Evolutionary conservation across 257 asterid genomes (phyloP), one percentile per base, ranked within the genome.

Genomic region (Dorcoceras hygrometricum): DNA sequence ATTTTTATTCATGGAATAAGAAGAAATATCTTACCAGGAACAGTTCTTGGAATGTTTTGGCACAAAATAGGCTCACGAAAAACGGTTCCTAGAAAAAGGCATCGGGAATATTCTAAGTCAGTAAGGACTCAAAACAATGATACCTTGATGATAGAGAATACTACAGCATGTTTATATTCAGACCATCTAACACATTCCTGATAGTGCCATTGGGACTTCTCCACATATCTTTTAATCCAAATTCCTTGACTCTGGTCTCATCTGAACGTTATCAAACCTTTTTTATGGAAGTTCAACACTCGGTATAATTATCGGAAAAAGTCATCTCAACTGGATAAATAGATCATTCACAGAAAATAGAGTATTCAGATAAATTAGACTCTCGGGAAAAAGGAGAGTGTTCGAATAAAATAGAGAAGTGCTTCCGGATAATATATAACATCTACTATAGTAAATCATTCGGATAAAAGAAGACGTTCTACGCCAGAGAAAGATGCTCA

Each of bases 161-260:
- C 6, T n/a, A 25, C 65, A 71, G n/a, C 27, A 51, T 25, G 32
- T 29, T 27, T 67, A 66, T 64, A 74, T 20, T 55, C 82, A 29
- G 29, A 91, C 98, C 98, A 70, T 91, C 74, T 73, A 91, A 74
- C 53, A 89, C 87, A 76, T 91, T 91, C 80, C 98, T 79, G 81
- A 91, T 89, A 64, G 96, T 91, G 80, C 98, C 98, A 69, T 89
- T 91, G 77, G 98, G 98, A 66, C 96, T 91, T 78, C 75, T 85
- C 98, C 96, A 91, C 96, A 89, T 91, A 28, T 82, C 53, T 72
- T 91, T 91, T 71, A 91, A 87, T 75, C 86, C 95, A 71, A 79
- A 89, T 81, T 91, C 95, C 81, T 89, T 76, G 70, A 91, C 95
- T 81, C 98, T 82, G 65, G 80, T 60, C 82, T 89, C 98, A 77